Conservation (phyloP, 2,329 filamentous ascomycete species). For the Cladosporium cucumerinum region DNA sequence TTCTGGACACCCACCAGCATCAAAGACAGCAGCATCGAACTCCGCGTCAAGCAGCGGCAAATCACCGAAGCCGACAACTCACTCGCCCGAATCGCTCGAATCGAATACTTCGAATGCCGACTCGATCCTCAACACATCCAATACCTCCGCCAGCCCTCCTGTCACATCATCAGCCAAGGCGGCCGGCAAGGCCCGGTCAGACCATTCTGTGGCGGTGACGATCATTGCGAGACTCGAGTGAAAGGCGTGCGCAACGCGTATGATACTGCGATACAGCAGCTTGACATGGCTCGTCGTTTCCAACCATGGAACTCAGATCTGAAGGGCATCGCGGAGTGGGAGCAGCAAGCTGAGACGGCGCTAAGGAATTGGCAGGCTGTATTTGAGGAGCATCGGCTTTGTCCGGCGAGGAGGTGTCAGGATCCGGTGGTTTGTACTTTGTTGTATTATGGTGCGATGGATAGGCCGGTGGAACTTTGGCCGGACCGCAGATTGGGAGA, state of each 20-base stretch:
- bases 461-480: slow-evolving; percentile 2
- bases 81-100: not conserved
- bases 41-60: not conserved
- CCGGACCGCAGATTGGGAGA: not conserved
- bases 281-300: not conserved
- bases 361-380: not conserved
- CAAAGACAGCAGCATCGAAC: not conserved
- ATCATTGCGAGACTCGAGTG: not conserved
- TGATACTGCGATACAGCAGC: not conserved
- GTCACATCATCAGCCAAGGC: not conserved
- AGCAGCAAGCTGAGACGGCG: not conserved
- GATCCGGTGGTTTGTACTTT: not conserved
- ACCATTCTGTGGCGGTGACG: not conserved
- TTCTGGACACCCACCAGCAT: slow-evolving; percentile 6
- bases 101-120: not conserved
- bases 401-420: not conserved
- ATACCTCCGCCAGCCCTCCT: not conserved
- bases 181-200: not conserved
- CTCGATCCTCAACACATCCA: not conserved
- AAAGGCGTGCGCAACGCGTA: not conserved
- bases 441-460: not conserved
- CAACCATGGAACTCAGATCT: not conserved
- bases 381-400: not conserved
- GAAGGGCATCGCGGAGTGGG: not conserved
- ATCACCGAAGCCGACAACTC: not conserved